Evolutionary conservation across 2,329 filamentous ascomycete genomes (phyloP), one percentile per base, ranked within the genome.

Genomic region (Cladosporium halotolerans): DNA sequence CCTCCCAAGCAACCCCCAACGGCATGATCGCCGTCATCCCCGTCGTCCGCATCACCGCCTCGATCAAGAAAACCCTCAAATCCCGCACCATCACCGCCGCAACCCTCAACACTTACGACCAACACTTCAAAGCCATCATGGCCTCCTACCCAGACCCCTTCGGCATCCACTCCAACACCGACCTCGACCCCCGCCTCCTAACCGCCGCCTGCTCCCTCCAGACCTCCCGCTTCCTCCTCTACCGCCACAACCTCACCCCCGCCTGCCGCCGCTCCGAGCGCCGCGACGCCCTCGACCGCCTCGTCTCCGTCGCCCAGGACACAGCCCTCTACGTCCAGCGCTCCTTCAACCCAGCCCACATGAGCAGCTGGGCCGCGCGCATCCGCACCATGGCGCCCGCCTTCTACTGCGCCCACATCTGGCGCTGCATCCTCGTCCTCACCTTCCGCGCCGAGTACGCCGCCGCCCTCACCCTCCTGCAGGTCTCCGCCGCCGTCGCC

Each of bases 211-310:
- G 88, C 32, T 85, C 89, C 63, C 79, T 97, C 8, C 85, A 96
- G 56, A 88, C 89, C 56, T 85, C 86, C 13, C 85, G 89, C n/a
- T 79, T 96, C 31, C 76, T 93, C 36, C 79, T 99, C 8, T 89
- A 96, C 69, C 83, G 93, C 40, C 90, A 95, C 63, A 96, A 97
- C 64, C 77, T 97, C 8, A 84, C 84, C 0, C 87, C 90, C 0
- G 76, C 76, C 9, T 90, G 86, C 63, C 78, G 84, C 0, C 69
- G 75, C 1, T 78, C 85, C 32, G 81, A 85, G 40, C 82, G 92
- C 41, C 71, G 78, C 3, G 79, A 82, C 6, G 90, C 93, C 1
- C 73, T 96, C 28, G 85, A 91, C 55, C 82, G 86, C 58, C 96
- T 92, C 67, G 80, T 85, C 2, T 76, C 78, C 6, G 84, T 86